phyloP scores from a whole-genome alignment of 148 eudicot genomes.

The Bassia scoparia region DNA sequence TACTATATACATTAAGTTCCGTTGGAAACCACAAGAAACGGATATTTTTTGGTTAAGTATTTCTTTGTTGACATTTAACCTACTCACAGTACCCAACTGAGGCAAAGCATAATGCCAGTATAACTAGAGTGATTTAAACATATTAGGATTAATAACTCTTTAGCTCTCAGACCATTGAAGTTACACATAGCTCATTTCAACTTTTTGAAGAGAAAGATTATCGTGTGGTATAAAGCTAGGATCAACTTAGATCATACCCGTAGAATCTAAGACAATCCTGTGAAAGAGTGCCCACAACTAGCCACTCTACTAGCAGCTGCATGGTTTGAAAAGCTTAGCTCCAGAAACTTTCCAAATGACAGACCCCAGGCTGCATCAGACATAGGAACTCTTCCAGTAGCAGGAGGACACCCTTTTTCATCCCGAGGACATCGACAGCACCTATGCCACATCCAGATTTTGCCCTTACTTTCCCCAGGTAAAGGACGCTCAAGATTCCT shows the following conservation, averaged over 20 bases:
- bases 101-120: neutral
- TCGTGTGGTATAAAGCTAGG: neutral
- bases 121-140: neutral
- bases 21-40: neutral
- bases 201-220: neutral
- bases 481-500: constrained; percentile 74
- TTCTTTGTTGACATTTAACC: neutral
- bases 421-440: constrained; percentile 84
- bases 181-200: neutral
- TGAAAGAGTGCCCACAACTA: constrained; percentile 98
- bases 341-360: constrained; percentile 96
- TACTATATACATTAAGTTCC: too few species aligned
- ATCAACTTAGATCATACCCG: constrained; percentile 52
- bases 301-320: constrained; percentile 94
- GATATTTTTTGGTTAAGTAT: neutral
- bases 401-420: constrained; percentile 81
- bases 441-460: constrained; percentile 99
- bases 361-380: constrained; percentile 99
- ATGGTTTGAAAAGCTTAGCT: constrained; percentile 96
- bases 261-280: constrained; percentile 92
- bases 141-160: neutral
- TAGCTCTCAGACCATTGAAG: neutral
- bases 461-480: constrained; percentile 82
- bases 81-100: neutral
- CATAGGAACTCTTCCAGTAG: constrained; percentile 88